These are phyloP conservation scores for Rhododendron simsii DNA, from an alignment of 148 eudicot species.

Conservation along the genomic window DNA sequence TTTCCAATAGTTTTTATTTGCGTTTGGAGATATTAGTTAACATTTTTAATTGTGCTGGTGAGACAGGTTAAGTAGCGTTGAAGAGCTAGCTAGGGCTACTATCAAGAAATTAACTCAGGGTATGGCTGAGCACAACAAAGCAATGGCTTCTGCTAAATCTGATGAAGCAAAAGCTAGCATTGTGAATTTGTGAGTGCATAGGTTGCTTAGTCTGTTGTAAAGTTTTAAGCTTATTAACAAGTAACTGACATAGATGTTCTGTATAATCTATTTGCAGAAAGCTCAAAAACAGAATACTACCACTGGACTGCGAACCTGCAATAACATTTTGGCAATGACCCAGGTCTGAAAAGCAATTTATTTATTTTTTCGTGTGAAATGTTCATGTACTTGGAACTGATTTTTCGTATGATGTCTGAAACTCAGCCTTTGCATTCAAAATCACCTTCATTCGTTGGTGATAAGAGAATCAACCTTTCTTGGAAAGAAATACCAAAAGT, in stretches of 20 bases:
- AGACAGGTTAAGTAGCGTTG: slow-evolving; percentile 70
- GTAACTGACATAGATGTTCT: neutral
- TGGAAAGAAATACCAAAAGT: slow-evolving; percentile 84
- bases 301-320: slow-evolving; percentile 69
- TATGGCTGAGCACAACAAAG: slow-evolving; percentile 85
- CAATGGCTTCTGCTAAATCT: slow-evolving; percentile 70
- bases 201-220: neutral
- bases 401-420: neutral
- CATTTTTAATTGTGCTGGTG: slow-evolving; percentile 10
- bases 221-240: neutral
- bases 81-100: slow-evolving; percentile 69
- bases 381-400: neutral
- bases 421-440: slow-evolving; percentile 76
- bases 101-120: slow-evolving; percentile 90
- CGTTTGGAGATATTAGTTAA: neutral
- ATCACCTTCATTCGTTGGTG: slow-evolving; percentile 80
- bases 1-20: neutral
- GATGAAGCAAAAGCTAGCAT: slow-evolving; percentile 65
- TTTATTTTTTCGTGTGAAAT: neutral
- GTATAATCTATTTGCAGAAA: slow-evolving; percentile 32
- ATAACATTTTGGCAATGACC: slow-evolving; percentile 84
- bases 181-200: slow-evolving; percentile 34
- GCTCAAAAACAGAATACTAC: slow-evolving; percentile 75
- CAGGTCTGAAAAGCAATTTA: slow-evolving; percentile 42
- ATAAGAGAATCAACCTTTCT: slow-evolving; percentile 68